Conservation (phyloP, 768 basidiomycete genomes). For the Clitopilus hobsonii region DNA sequence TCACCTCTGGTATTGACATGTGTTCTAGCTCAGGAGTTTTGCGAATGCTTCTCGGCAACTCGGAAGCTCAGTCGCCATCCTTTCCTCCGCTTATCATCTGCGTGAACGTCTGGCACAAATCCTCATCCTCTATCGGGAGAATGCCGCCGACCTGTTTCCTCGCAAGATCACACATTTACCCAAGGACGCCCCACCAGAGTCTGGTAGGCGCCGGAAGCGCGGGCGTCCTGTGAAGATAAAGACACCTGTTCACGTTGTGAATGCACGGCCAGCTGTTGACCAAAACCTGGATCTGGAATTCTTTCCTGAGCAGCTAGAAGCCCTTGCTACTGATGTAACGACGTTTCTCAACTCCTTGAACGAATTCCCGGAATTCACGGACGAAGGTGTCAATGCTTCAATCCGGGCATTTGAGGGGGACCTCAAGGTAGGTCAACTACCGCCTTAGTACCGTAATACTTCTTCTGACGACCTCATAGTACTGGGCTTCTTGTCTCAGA, state of each 20-base stretch:
- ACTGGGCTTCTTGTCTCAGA: slow-evolving; percentile 70
- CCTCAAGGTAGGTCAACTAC: slow-evolving; percentile 44
- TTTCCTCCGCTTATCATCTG: slow-evolving; percentile 69
- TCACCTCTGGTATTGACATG: slow-evolving; percentile 2
- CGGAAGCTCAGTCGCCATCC: slow-evolving; percentile 72
- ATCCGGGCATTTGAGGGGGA: slow-evolving; percentile 67
- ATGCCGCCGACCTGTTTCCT: slow-evolving; percentile 74
- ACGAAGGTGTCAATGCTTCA: slow-evolving; percentile 66
- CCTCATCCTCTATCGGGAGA: slow-evolving; percentile 67
- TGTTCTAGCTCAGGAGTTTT: slow-evolving; percentile 63
- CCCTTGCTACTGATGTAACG: slow-evolving; percentile 59
- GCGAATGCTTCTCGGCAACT: slow-evolving; percentile 73
- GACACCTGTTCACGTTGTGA: slow-evolving; percentile 41
- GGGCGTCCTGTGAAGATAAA: slow-evolving; percentile 28
- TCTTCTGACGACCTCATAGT: slow-evolving; percentile 36
- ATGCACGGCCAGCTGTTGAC: slow-evolving; percentile 40
- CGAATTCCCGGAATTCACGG: slow-evolving; percentile 75
- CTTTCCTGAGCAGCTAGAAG: slow-evolving; percentile 62
- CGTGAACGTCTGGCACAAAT: slow-evolving; percentile 67
- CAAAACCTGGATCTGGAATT: slow-evolving; percentile 59
- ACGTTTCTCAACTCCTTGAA: slow-evolving; percentile 69
- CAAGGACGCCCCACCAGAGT: slow-evolving; percentile 26
- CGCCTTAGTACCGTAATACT: slow-evolving; percentile 2
- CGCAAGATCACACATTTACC: slow-evolving; percentile 48
- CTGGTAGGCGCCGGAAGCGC: slow-evolving; percentile 24